These are phyloP conservation scores for Stachybotrys chlorohalonatus DNA, from an alignment of 2,329 filamentous ascomycete genomes.

Conservation along the genomic window DNA sequence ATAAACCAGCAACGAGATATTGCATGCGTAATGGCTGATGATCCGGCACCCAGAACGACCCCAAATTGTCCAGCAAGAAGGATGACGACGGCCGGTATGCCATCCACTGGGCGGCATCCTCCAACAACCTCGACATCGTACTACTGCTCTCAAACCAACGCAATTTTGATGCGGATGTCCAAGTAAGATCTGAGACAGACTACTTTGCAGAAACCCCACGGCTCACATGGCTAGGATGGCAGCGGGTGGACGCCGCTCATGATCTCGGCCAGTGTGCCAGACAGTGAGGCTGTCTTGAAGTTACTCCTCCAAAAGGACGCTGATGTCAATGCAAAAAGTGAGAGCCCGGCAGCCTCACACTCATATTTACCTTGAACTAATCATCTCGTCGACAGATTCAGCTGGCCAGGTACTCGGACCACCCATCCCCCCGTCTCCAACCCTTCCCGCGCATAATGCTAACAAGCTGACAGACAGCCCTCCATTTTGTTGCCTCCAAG, in stretches of 20 bases:
- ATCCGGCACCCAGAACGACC: conserved; percentile 51
- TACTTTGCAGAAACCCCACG: neutral
- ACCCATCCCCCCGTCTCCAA: neutral
- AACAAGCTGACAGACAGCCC: conserved; percentile 53
- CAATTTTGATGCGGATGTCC: conserved; percentile 74
- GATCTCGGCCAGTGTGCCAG: conserved; percentile 69
- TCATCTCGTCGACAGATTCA: conserved; percentile 37
- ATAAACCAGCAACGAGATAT: neutral
- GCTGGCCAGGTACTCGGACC: conserved; percentile 46
- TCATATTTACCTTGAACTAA: neutral
- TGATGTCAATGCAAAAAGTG: conserved; percentile 66
- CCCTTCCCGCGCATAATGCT: neutral
- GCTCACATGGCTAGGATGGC: conserved; percentile 45
- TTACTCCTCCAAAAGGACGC: conserved; percentile 61
- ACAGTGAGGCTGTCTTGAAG: conserved; percentile 59
- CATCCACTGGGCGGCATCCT: conserved; percentile 88
- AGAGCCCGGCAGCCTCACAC: conserved; percentile 4
- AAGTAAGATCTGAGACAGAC: conserved; percentile 35
- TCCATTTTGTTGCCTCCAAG: conserved; percentile 91
- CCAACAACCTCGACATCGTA: conserved; percentile 69
- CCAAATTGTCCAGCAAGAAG: conserved; percentile 60
- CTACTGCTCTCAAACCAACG: conserved; percentile 60
- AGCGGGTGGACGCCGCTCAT: conserved; percentile 78
- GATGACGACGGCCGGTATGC: conserved; percentile 86
- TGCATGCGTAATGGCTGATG: neutral